Percentiles rank a stretch among this genome's conserved stretches.
phyloP scores from a whole-genome alignment of 2,329 filamentous ascomycete species.

The Aotearoamyces nothofagi region DNA sequence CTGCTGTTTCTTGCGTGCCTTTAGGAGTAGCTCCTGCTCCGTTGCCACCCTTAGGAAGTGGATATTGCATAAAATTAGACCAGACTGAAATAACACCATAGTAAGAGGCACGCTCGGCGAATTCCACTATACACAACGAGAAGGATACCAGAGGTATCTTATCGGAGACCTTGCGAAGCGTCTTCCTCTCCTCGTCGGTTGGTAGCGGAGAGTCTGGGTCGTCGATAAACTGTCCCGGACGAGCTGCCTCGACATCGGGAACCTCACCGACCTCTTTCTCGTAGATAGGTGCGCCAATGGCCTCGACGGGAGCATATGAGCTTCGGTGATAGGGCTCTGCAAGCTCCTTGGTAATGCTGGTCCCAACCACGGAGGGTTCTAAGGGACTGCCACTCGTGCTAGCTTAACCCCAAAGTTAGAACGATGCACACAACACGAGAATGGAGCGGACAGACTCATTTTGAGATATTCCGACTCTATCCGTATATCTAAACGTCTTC shows the following conservation, averaged over 20 bases:
- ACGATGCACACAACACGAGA: no score
- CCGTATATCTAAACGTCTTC: no score
- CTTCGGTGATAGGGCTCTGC: not conserved
- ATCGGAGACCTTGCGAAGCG: constrained; percentile 47
- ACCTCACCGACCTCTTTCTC: not conserved
- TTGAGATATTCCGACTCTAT: no score
- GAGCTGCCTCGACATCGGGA: not conserved
- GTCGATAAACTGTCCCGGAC: constrained; percentile 1
- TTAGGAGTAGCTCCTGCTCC: constrained; percentile 22
- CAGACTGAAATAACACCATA: constrained; percentile 50
- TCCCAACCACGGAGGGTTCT: not conserved
- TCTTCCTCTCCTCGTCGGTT: constrained; percentile 44
- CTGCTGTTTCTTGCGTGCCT: constrained; percentile 15
- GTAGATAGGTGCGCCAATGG: not conserved
- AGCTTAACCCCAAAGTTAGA: no score
- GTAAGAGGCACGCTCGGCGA: constrained; percentile 67
- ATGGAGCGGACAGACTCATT: no score
- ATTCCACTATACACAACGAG: constrained; percentile 56
- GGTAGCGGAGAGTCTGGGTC: constrained; percentile 2
- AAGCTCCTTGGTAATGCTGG: not conserved
- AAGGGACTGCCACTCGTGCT: not conserved
- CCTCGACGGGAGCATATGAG: not conserved
- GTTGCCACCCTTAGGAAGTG: constrained; percentile 32
- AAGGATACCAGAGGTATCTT: constrained; percentile 51
- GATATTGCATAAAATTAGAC: constrained; percentile 46